phyloP scores from a whole-genome alignment of 164 flowering plant genomes.

The Annona cherimola region DNA sequence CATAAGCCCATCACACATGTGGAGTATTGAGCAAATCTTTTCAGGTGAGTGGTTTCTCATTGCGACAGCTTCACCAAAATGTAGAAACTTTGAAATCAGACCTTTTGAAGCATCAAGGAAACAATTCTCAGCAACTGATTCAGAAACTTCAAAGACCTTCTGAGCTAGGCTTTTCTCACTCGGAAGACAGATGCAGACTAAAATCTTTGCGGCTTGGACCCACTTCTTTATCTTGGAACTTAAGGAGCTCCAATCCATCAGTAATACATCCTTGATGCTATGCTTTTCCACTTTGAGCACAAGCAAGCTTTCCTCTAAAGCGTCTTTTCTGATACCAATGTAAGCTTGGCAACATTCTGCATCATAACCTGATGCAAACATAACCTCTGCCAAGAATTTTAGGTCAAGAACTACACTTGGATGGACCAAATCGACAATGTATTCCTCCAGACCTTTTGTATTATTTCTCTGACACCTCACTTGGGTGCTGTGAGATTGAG shows the following conservation, averaged over 20 bases:
- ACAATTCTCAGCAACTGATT: not conserved
- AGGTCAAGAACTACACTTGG: constrained; percentile 58
- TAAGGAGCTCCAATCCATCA: constrained; percentile 7
- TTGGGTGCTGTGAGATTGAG: not conserved
- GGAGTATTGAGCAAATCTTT: constrained; percentile 1
- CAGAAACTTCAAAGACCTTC: constrained; percentile 1
- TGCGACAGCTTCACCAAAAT: constrained; percentile 8
- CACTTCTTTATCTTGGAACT: constrained; percentile 4
- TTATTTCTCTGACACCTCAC: constrained; percentile 1
- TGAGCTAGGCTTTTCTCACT: constrained; percentile 4
- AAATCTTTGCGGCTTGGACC: constrained; percentile 4
- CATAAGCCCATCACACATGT: constrained; percentile 5
- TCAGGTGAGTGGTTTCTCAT: constrained; percentile 1
- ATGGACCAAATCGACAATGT: constrained; percentile 49
- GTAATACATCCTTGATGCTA: constrained; percentile 74
- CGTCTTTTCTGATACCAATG: constrained; percentile 47
- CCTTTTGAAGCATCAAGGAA: constrained; percentile 8
- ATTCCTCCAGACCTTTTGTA: not conserved
- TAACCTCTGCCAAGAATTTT: constrained; percentile 47
- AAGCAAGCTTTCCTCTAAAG: constrained; percentile 61
- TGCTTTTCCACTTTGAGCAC: constrained; percentile 63
- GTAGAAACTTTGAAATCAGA: not conserved
- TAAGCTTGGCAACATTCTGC: constrained; percentile 70
- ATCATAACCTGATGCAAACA: constrained; percentile 54
- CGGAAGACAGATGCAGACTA: constrained; percentile 1